These are phyloP conservation scores for Ganoderma lingzhi DNA, from an alignment of 1,284 basidiomycete species.

Conservation along the genomic window DNA sequence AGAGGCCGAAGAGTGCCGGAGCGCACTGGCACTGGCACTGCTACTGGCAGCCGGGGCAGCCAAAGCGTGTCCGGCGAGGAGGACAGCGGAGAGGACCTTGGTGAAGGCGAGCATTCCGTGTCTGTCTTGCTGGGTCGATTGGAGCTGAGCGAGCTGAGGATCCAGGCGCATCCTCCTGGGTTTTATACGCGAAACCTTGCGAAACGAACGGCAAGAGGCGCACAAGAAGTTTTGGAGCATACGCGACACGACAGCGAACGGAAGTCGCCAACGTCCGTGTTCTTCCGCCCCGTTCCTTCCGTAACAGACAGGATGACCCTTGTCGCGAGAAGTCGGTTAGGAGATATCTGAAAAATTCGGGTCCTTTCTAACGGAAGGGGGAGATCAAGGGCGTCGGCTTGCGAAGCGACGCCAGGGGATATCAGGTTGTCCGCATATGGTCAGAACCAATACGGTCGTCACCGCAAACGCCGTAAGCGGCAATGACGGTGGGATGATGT, in stretches of 20 bases:
- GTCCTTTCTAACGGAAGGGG: not conserved
- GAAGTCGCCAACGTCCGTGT: slow-evolving; percentile 10
- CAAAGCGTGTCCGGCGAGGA: slow-evolving; percentile 27
- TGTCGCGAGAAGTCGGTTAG: slow-evolving; percentile 20
- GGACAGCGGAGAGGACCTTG: slow-evolving; percentile 33
- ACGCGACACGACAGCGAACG: not conserved
- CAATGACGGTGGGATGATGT: slow-evolving; percentile 2
- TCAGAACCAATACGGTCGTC: not conserved
- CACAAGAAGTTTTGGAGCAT: not conserved
- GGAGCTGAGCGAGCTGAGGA: slow-evolving; percentile 32
- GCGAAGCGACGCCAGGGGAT: not conserved
- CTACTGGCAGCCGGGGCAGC: slow-evolving; percentile 31
- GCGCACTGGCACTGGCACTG: slow-evolving; percentile 16
- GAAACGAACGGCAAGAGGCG: not conserved
- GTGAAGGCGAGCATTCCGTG: slow-evolving; percentile 32
- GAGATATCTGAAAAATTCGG: not conserved
- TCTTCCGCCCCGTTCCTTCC: not conserved
- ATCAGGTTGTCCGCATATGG: slow-evolving; percentile 1
- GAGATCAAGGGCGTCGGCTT: not conserved
- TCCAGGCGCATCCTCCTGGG: not conserved
- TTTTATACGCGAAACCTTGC: slow-evolving; percentile 23
- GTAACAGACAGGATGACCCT: not conserved
- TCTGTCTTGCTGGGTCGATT: slow-evolving; percentile 11
- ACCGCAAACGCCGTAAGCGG: not conserved
- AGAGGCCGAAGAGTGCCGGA: slow-evolving; percentile 16